A percentile compares a stretch with the other conserved stretches of the same genome.
Evolutionary conservation across 208 protist genomes (phyloP).

Genomic region (Leishmania lainsoni): DNA sequence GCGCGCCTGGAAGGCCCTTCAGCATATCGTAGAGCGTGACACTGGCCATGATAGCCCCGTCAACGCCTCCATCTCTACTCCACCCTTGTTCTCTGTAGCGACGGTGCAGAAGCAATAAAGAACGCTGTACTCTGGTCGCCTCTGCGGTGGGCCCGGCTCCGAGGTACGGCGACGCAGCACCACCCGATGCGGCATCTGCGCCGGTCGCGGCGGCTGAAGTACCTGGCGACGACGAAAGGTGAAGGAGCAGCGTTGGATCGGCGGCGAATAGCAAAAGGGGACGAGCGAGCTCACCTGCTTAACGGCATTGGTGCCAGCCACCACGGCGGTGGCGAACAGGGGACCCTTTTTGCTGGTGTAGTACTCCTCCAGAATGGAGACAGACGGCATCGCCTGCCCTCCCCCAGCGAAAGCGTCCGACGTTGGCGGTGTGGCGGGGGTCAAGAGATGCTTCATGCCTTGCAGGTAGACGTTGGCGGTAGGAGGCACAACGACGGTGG

Average conservation of each 20-base stretch:
- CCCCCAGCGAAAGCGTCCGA: conserved; percentile 4
- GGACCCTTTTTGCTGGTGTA: conserved; percentile 86
- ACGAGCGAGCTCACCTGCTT: conserved; percentile 93
- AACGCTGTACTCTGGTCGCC: conserved; percentile 62
- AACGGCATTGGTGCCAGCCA: conserved; percentile 93
- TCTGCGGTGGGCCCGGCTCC: conserved; percentile 32
- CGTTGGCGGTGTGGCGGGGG: conserved; percentile 32
- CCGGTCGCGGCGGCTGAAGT: conserved; percentile 35
- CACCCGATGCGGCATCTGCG: conserved; percentile 78
- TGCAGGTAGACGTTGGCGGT: conserved; percentile 63
- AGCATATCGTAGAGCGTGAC: conserved; percentile 93
- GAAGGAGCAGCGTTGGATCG: conserved; percentile 90
- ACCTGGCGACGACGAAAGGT: conserved; percentile 78
- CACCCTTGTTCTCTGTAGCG: conserved; percentile 80
- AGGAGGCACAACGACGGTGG: conserved; percentile 81
- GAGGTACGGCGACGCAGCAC: conserved; percentile 66
- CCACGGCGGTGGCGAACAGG: conserved; percentile 85
- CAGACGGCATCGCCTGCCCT: conserved; percentile 16
- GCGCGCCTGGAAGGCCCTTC: conserved; percentile 64
- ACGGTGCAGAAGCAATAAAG: conserved; percentile 91
- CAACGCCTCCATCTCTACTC: conserved; percentile 98
- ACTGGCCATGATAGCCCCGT: conserved; percentile 88
- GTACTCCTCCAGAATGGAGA: conserved; percentile 82
- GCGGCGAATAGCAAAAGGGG: conserved; percentile 95
- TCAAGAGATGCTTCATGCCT: conserved; percentile 72